Conservation (phyloP, 2,329 filamentous ascomycete genomes). For the Trichoderma breve region DNA sequence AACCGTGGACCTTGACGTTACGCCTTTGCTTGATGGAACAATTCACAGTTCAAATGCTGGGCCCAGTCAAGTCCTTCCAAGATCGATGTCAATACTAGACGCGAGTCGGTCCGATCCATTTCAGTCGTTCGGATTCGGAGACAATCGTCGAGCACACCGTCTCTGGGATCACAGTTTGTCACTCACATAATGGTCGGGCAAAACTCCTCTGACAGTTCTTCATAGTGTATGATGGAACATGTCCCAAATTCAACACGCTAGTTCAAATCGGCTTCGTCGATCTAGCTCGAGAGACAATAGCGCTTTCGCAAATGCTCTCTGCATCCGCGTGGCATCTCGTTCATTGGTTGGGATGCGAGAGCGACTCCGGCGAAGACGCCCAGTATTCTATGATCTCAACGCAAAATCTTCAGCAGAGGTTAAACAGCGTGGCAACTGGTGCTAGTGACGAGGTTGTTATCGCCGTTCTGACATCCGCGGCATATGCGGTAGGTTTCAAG, state of each 20-base stretch:
- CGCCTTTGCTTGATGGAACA: not conserved
- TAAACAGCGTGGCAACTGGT: not conserved
- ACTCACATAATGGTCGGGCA: not conserved
- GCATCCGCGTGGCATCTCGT: not conserved
- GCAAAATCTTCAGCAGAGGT: not conserved
- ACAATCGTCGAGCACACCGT: not conserved
- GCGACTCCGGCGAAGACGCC: not conserved
- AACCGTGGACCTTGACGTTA: not conserved
- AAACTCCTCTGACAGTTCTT: not conserved
- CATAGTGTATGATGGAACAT: not conserved
- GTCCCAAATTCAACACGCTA: not conserved
- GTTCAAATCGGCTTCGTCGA: not conserved
- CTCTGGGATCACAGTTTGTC: not conserved
- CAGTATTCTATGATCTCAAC: not conserved
- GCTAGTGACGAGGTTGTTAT: not conserved
- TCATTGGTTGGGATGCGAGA: not conserved
- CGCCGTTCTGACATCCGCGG: not conserved
- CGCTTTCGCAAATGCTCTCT: constrained; percentile 1
- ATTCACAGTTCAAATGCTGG: not conserved
- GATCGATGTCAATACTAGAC: not conserved
- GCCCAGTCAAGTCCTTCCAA: not conserved
- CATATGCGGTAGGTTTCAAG: not conserved
- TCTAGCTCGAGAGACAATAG: not conserved
- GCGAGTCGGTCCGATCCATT: not conserved
- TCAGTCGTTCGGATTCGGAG: not conserved